Percentiles rank a stretch among this genome's conserved stretches.
These are phyloP conservation scores for Russula compacta DNA, from an alignment of 768 basidiomycete genomes.

Conservation along the genomic window DNA sequence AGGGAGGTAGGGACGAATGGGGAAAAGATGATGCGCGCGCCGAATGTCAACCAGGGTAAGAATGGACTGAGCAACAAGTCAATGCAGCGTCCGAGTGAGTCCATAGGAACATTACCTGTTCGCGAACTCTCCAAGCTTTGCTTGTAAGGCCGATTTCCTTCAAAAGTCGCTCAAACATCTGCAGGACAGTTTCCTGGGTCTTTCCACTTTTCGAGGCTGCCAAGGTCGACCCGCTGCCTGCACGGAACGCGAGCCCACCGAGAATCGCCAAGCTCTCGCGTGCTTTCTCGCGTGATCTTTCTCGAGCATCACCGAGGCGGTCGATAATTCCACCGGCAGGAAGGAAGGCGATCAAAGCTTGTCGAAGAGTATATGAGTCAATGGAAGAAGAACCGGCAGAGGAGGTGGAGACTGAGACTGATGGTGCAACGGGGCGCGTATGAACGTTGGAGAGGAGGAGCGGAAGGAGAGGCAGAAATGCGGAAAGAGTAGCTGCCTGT, in stretches of 20 bases:
- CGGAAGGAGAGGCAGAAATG: constrained; percentile 57
- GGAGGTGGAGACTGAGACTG: constrained; percentile 41
- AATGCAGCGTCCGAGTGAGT: constrained; percentile 22
- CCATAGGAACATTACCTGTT: constrained; percentile 57
- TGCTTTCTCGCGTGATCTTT: constrained; percentile 62
- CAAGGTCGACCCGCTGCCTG: constrained; percentile 36
- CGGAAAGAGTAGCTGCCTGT: constrained; percentile 64
- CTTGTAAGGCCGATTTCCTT: constrained; percentile 65
- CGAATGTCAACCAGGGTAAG: constrained; percentile 66
- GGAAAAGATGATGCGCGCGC: constrained; percentile 60
- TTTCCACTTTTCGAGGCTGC: constrained; percentile 46
- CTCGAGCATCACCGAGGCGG: constrained; percentile 69
- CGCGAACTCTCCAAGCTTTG: constrained; percentile 80
- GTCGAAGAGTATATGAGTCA: constrained; percentile 55
- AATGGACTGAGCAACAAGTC: constrained; percentile 32
- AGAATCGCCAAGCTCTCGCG: constrained; percentile 67
- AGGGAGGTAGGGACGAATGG: constrained; percentile 72
- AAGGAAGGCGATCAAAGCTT: constrained; percentile 58
- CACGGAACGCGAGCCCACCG: constrained; percentile 61
- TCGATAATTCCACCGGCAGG: constrained; percentile 73
- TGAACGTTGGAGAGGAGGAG: constrained; percentile 42
- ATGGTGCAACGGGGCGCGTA: constrained; percentile 26
- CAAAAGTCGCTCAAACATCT: constrained; percentile 61
- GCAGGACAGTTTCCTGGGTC: constrained; percentile 57
- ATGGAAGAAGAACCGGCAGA: constrained; percentile 36